Evolutionary conservation across 176 grass and related monocot species (phyloP).

Genomic region (Triticum urartu): DNA sequence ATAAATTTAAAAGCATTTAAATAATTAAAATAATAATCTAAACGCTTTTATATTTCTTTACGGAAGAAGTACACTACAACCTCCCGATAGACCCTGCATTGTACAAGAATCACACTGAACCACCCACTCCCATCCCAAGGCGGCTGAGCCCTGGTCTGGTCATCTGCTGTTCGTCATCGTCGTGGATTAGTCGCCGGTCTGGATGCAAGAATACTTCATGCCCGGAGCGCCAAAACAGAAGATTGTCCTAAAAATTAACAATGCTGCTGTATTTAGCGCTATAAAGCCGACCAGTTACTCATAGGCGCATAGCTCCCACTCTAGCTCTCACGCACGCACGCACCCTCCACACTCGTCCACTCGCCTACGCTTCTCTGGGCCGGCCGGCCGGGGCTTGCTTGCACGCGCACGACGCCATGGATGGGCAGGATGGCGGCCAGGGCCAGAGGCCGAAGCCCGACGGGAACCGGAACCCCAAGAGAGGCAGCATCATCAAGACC

Average conservation of each 20-base stretch:
- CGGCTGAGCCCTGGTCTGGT: too few relatives aligned
- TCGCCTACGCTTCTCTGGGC: neutral
- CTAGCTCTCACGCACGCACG: neutral
- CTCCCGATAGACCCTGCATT: neutral
- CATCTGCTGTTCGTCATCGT: too few relatives aligned
- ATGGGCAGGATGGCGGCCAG: constrained; percentile 15
- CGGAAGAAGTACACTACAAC: too few relatives aligned
- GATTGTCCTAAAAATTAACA: neutral
- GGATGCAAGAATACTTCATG: neutral
- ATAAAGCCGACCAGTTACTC: neutral
- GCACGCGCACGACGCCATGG: constrained; percentile 16
- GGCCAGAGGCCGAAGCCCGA: constrained; percentile 2
- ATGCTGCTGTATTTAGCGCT: neutral
- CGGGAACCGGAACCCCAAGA: constrained; percentile 26
- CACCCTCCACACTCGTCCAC: neutral
- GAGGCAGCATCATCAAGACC: constrained; percentile 24
- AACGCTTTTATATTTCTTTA: too few relatives aligned
- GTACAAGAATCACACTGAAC: neutral
- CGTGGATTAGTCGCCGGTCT: neutral
- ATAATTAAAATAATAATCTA: too few relatives aligned
- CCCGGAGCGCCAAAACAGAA: neutral
- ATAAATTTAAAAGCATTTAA: too few relatives aligned
- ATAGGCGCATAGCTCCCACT: neutral
- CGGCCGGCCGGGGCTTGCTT: neutral
- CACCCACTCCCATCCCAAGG: neutral